Evolutionary conservation across 208 protist genomes (phyloP), one percentile per base, ranked within the genome.

Genomic region (Crithidia sp.): DNA sequence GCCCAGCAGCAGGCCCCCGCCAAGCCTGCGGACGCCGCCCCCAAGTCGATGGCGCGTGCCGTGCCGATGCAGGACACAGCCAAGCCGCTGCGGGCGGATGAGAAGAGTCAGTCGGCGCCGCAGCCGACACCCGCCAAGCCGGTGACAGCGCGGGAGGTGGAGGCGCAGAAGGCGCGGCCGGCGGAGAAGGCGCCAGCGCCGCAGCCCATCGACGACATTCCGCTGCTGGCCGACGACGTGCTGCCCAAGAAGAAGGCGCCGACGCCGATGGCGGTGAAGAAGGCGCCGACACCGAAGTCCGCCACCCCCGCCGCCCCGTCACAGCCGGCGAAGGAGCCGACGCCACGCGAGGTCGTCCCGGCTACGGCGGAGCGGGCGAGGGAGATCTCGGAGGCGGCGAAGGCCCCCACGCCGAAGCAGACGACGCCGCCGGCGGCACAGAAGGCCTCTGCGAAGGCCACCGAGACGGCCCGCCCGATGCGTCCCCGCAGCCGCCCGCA

Each of bases 401-500:
- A n/a, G 57, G 41, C 57, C 7, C 17, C 65, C 7, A 56, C 16
- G 63, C 47, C 71, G 36, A 56, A 52, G 14, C 13, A 68, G 54
- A 41, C 64, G 0, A 44, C 56, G 13, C 36, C 58, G 19, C 54
- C 41, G 7, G n/a, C 55, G 6, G 14, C 54, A 28, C 17, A 49
- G 54, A 47, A 71, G 43, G 47, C 7, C 5, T 4, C 66, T 2
- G 13, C 54, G 53, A 13, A 59, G 7, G 43, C 12, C n/a, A 37
- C 12, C 17, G 54, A 56, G 61, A 36, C 40, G 17, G 63, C 47
- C 44, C 39, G 62, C 17, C 40, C 47, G 50, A 53, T 59, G 55
- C 79, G 44, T 41, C 68, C 64, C 37, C 62, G 53, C 19, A 77
- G 74, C 36, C 77, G 90, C 45, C 80, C 74, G 62, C 68, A 77